Conservation (phyloP, 2,329 filamentous ascomycete genomes). For the Xylariales sp. region DNA sequence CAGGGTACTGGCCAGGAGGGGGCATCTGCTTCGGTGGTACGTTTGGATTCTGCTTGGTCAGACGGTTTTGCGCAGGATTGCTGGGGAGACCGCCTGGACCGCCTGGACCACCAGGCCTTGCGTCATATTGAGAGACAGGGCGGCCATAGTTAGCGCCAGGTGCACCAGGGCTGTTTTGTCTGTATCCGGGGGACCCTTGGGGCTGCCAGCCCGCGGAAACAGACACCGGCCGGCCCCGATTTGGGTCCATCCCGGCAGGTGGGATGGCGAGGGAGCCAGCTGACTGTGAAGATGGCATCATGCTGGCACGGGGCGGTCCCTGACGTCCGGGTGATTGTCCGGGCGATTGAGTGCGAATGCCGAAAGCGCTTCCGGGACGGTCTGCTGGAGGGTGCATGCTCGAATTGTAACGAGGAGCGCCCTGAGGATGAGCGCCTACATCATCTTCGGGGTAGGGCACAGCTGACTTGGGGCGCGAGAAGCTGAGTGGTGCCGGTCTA, state of each 20-base stretch:
- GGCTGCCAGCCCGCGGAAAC: conserved; percentile 41
- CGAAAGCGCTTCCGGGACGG: conserved; percentile 48
- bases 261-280: conserved; percentile 40
- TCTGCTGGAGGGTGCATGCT: conserved; percentile 47
- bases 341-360: conserved; percentile 43
- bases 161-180: conserved; percentile 32
- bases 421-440: conserved; percentile 19
- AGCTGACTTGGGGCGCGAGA: conserved; percentile 38
- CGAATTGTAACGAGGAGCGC: conserved; percentile 38
- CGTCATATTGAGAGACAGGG: conserved; percentile 18
- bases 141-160: conserved; percentile 14
- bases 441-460: conserved; percentile 54
- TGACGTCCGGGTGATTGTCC: conserved; percentile 21
- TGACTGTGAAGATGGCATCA: conserved; percentile 38
- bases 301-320: conserved; percentile 22
- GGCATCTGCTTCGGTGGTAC: conserved; percentile 15
- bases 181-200: conserved; percentile 31
- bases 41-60: conserved; percentile 32
- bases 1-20: conserved; percentile 21
- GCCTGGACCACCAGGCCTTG: conserved; percentile 17
- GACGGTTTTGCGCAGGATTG: conserved; percentile 30
- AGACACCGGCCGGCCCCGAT: conserved; percentile 37
- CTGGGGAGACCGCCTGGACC: conserved; percentile 26
- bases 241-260: conserved; percentile 32
- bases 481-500: conserved; percentile 44